Evolutionary conservation across 305 asterid genomes (phyloP), one percentile per base, ranked within the genome.

Genomic region (Andrographis paniculata): DNA sequence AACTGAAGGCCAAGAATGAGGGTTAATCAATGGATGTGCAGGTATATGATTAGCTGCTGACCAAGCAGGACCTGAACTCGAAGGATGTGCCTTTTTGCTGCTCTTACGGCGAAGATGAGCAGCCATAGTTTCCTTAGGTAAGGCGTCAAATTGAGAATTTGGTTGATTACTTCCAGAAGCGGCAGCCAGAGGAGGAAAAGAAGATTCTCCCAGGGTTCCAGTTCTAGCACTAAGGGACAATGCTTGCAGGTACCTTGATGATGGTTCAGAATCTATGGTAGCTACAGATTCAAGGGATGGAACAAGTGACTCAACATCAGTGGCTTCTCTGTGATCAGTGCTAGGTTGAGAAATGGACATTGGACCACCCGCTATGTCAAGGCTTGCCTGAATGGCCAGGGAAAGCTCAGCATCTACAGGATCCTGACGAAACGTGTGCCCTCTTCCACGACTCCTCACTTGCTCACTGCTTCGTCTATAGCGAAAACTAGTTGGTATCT

Each of bases 401-500:
- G 94, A 71, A 49, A 84, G 80, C 56, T 84, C 86, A 69, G 28
- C 60, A 60, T 92, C 95, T 28, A 74, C 52, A 35, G 68, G 64
- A 64, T 84, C 97, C 47, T 84, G 93, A 42, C 65, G 82, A 49
- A 91, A 87, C 48, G 67, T 45, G 21, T 63, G 82, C 13, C 69
- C 95, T 56, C 95, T 79, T 58, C 86, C 94, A 52, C 87, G 93
- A 23, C 76, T 84, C 61, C 65, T 68, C 23, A 71, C 91, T 55
- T 77, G 91, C 64, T 81, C 97, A 60, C 58, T 78, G 53, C 58
- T 70, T 47, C 88, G 80, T 36, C 84, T 77, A 58, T 84, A 92
- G 30, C 91, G 81, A 40, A 92, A 92, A 67, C 97, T 92, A 28
- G 95, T 79, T 13, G 99, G 99, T 63, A 87, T 73, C 99, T 87